These are phyloP conservation scores for Neoboletus magnificus DNA, from an alignment of 768 basidiomycete species.

Conservation along the genomic window DNA sequence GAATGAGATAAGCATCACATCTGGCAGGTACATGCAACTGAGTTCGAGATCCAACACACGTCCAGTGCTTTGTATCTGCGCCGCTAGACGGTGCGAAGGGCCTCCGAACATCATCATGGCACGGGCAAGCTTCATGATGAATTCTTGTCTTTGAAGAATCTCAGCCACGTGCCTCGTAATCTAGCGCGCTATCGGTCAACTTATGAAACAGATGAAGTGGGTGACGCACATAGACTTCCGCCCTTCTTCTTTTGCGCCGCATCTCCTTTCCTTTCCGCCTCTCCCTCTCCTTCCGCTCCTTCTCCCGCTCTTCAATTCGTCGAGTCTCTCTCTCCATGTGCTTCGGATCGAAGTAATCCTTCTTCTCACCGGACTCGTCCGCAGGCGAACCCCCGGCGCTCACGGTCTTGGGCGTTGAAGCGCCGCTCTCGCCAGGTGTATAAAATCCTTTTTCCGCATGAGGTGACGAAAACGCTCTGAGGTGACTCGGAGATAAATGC, in stretches of 20 bases:
- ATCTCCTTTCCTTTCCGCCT: slow-evolving; percentile 33
- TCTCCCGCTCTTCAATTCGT: slow-evolving; percentile 19
- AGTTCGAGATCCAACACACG: slow-evolving; percentile 73
- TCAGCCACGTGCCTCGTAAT: slow-evolving; percentile 83
- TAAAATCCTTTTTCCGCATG: slow-evolving; percentile 4
- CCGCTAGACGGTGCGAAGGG: slow-evolving; percentile 77
- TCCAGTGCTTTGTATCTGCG: slow-evolving; percentile 77
- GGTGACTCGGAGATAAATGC: slow-evolving; percentile 12
- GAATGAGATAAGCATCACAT: slow-evolving; percentile 77
- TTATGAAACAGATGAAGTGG: not conserved
- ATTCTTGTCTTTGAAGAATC: slow-evolving; percentile 77
- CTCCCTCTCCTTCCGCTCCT: slow-evolving; percentile 38
- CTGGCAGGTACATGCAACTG: slow-evolving; percentile 71
- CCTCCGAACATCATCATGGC: slow-evolving; percentile 91
- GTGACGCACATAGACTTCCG: slow-evolving; percentile 67
- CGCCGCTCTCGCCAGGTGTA: slow-evolving; percentile 17
- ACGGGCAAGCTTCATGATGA: slow-evolving; percentile 78
- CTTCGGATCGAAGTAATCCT: slow-evolving; percentile 32
- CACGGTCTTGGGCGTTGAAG: slow-evolving; percentile 12
- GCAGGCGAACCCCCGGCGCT: slow-evolving; percentile 20
- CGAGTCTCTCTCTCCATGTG: slow-evolving; percentile 26
- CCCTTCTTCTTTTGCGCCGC: slow-evolving; percentile 60
- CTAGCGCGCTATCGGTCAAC: slow-evolving; percentile 33
- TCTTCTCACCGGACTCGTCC: slow-evolving; percentile 20
- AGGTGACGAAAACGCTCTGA: slow-evolving; percentile 9